Conservation (phyloP, 805 yeast species). For the Candida sonorensis region DNA sequence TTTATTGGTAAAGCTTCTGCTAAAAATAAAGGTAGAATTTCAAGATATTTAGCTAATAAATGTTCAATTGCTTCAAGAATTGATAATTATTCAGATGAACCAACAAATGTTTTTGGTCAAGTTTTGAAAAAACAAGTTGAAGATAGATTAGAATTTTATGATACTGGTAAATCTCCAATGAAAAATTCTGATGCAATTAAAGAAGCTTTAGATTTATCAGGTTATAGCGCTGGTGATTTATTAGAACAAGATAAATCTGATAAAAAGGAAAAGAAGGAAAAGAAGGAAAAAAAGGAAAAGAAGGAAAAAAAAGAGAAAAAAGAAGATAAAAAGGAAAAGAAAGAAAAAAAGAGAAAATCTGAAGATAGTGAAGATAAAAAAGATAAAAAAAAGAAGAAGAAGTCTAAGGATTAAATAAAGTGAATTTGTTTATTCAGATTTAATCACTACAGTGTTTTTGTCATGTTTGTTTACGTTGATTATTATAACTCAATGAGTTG, state of each 20-base stretch:
- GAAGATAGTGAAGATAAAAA: constrained; percentile 29
- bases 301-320: constrained; percentile 45
- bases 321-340: constrained; percentile 47
- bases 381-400: constrained; percentile 31
- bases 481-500: too few relatives aligned
- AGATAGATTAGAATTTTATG: constrained; percentile 93
- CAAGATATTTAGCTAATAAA: constrained; percentile 97
- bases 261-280: constrained; percentile 33
- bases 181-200: constrained; percentile 92
- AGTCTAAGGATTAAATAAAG: constrained; percentile 25
- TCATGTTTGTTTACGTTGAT: too few relatives aligned
- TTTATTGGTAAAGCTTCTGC: constrained; percentile 91
- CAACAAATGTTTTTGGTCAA: constrained; percentile 82
- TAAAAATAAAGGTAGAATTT: constrained; percentile 98
- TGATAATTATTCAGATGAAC: constrained; percentile 94
- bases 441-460: too few relatives aligned
- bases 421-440: too few relatives aligned
- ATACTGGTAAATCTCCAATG: constrained; percentile 94
- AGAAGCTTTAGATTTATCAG: constrained; percentile 73
- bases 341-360: constrained; percentile 40
- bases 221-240: constrained; percentile 25
- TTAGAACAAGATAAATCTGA: constrained; percentile 28
- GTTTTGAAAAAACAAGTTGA: constrained; percentile 95
- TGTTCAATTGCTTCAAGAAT: constrained; percentile 99
- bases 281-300: constrained; percentile 42